These are phyloP conservation scores for Euphorbia corollata DNA, from an alignment of 441 rosid genomes.

Conservation along the genomic window DNA sequence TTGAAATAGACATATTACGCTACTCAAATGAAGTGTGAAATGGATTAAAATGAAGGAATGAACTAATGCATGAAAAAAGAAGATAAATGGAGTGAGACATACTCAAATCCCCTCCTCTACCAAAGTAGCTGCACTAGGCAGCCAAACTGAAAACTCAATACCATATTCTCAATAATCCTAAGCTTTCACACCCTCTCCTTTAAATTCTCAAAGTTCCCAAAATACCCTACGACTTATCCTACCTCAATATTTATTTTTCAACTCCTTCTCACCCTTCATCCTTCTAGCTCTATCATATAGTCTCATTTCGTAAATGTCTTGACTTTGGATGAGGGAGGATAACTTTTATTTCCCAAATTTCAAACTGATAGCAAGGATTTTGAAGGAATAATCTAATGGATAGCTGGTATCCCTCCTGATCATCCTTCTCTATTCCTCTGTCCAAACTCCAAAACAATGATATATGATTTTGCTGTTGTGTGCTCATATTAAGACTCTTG, in stretches of 20 bases:
- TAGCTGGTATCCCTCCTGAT: background rate
- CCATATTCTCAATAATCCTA: background rate
- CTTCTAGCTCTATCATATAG: background rate
- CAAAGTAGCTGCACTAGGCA: background rate
- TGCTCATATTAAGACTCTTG: background rate
- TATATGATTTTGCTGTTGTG: background rate
- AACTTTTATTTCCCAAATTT: background rate
- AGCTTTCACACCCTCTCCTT: background rate
- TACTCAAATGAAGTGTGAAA: background rate
- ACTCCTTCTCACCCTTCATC: background rate
- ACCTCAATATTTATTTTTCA: background rate
- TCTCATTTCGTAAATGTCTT: background rate
- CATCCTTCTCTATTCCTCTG: background rate
- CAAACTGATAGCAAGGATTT: background rate
- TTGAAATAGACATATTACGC: background rate
- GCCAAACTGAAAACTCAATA: background rate
- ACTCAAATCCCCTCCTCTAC: background rate
- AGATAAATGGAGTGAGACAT: background rate
- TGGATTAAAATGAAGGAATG: background rate
- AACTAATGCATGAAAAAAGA: background rate
- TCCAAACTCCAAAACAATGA: background rate
- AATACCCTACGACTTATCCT: background rate
- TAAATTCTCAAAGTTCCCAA: background rate
- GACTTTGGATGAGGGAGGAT: background rate
- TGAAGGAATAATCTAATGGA: background rate